Conservation (phyloP, 495 filamentous ascomycete species). For the Endocarpon pusillum region DNA sequence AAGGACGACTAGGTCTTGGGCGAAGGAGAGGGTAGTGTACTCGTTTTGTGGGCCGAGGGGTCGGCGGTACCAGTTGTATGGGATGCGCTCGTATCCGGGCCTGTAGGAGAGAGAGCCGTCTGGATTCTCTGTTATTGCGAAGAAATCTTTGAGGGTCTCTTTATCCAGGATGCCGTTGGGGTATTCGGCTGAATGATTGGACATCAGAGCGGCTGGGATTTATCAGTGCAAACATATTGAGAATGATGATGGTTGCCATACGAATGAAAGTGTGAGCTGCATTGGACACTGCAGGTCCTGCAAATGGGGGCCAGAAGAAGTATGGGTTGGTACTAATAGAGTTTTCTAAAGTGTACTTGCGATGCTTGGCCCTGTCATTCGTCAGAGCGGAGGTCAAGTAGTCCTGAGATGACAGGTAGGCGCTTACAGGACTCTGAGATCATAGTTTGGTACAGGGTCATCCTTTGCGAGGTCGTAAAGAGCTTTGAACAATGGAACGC, state of each 20-base stretch:
- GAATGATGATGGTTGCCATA: conserved; percentile 24
- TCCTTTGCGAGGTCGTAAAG: too few relatives aligned
- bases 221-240: conserved; percentile 21
- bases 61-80: conserved; percentile 44
- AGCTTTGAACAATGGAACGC: too few relatives aligned
- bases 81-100: conserved; percentile 34
- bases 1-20: conserved; percentile 21
- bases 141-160: conserved; percentile 29
- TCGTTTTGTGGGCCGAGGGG: conserved; percentile 21
- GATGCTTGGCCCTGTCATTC: too few relatives aligned
- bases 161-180: conserved; percentile 15
- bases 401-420: too few relatives aligned
- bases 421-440: too few relatives aligned
- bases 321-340: conserved; percentile 33
- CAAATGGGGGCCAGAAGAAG: conserved; percentile 35
- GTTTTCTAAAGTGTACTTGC: too few relatives aligned
- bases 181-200: not conserved
- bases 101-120: conserved; percentile 23
- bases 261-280: conserved; percentile 32
- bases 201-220: not conserved
- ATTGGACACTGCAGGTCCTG: conserved; percentile 27
- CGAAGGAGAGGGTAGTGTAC: conserved; percentile 23
- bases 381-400: too few relatives aligned
- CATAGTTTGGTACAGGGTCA: too few relatives aligned
- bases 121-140: conserved; percentile 18